Percentiles rank a stretch among this genome's conserved stretches.
Conservation (phyloP, 2,329 filamentous ascomycete genomes). For the Elsinoe ampelina region DNA sequence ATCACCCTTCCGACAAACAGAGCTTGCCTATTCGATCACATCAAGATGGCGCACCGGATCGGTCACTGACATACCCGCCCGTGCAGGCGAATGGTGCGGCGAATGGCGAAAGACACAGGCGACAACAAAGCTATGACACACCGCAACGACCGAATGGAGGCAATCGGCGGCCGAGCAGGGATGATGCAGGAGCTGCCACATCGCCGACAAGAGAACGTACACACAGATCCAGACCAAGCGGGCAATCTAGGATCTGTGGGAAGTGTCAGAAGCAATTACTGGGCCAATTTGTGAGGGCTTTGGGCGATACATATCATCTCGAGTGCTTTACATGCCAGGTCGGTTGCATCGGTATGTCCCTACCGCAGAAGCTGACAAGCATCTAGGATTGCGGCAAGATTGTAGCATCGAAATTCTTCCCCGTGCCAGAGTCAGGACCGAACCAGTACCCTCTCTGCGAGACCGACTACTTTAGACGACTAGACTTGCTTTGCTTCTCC, state of each 20-base stretch:
- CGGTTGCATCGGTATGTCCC: slow-evolving; percentile 34
- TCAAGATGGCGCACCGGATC: neutral
- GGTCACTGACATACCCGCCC: slow-evolving; percentile 7
- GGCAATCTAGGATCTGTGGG: slow-evolving; percentile 48
- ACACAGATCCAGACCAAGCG: slow-evolving; percentile 27
- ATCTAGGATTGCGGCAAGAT: slow-evolving; percentile 90
- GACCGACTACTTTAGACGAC: slow-evolving; percentile 89
- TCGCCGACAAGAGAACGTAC: slow-evolving; percentile 25
- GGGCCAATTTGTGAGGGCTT: slow-evolving; percentile 88
- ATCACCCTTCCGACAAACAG: neutral
- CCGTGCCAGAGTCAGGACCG: slow-evolving; percentile 81
- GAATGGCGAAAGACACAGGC: neutral
- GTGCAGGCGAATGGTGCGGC: slow-evolving; percentile 3
- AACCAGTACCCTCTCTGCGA: slow-evolving; percentile 93
- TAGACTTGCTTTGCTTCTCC: slow-evolving; percentile 83
- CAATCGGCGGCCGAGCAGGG: slow-evolving; percentile 18
- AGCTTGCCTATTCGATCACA: neutral
- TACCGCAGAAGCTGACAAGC: slow-evolving; percentile 20
- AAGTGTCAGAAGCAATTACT: slow-evolving; percentile 84
- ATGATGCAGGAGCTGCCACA: slow-evolving; percentile 21
- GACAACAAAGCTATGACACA: slow-evolving; percentile 10
- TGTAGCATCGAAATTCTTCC: slow-evolving; percentile 98
- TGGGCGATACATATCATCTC: slow-evolving; percentile 89
- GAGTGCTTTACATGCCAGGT: slow-evolving; percentile 98
- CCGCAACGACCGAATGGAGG: slow-evolving; percentile 6